A percentile compares a stretch with the other conserved stretches of the same genome.
Evolutionary conservation across 345 rosid species (phyloP).

Genomic region (Excoecaria agallocha): DNA sequence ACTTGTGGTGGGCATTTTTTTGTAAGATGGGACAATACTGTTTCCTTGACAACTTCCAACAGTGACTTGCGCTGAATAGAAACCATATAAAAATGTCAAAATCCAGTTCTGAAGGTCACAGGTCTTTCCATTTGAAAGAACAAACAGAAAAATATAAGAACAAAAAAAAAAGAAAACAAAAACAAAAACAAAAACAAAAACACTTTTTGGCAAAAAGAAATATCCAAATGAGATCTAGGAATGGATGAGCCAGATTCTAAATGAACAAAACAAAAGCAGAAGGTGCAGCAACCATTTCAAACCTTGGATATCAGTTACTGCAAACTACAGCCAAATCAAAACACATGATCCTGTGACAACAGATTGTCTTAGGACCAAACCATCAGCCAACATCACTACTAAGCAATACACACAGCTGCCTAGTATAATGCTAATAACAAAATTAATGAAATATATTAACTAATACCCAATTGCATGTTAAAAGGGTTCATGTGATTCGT

Average conservation of each 20-base stretch:
- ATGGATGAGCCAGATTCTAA: not conserved
- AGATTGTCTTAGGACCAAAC: not conserved
- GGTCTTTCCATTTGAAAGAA: not conserved
- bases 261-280: not conserved
- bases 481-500: not conserved
- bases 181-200: not conserved
- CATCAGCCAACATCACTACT: not conserved
- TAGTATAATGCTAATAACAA: not conserved
- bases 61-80: slow-evolving; percentile 66
- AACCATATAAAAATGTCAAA: slow-evolving; percentile 20
- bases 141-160: not conserved
- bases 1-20: slow-evolving; percentile 89
- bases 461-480: not conserved
- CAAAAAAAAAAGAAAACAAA: no score
- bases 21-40: slow-evolving; percentile 77
- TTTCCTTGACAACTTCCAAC: slow-evolving; percentile 85
- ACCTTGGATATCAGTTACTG: not conserved
- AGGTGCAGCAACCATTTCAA: not conserved
- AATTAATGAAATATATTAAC: not conserved
- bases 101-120: slow-evolving; percentile 7
- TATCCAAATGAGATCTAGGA: not conserved
- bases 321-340: not conserved
- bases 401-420: not conserved
- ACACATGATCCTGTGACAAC: no score
- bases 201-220: no score